Evolutionary conservation across 2,329 filamentous ascomycete genomes (phyloP), one percentile per base, ranked within the genome.

Genomic region (Teratosphaeria viscida): DNA sequence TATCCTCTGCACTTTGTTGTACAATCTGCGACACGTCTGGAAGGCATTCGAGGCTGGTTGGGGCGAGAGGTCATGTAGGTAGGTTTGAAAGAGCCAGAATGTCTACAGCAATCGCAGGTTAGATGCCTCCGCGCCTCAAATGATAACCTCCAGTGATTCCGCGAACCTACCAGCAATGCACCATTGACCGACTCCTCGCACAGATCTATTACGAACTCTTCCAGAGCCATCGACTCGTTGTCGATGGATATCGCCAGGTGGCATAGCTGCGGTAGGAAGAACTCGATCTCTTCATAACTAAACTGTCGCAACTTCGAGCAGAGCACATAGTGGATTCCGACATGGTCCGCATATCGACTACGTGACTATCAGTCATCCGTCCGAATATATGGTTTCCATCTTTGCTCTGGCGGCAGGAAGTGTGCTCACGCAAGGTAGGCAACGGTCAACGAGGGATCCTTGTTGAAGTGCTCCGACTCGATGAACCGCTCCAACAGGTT

Each of bases 381-480:
- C 12, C 53, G 27, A n/a, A 14, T 10, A 54, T 32, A 32, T 32
- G 26, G 12, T 8, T 16, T 8, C 16, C 27, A 7, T 32, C 53
- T 57, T 29, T 43, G 19, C 37, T 29, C n/a, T 37, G 32, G 43
- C 54, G 27, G 29, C 19, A 34, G 19, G 12, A 23, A 19, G 37
- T 37, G 34, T 64, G 80, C 86, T 83, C 80, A 92, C 89, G 89
- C 89, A 71, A 94, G 85, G 77, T 94, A 94, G 66, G 89, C 90
- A 73, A 94, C 89, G 63, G 89, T 88, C 75, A 94, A 85, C 75
- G 91, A 92, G 64, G 90, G 89, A 77, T 92, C 87, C 78, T 89
- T 87, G 80, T 92, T 92, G 82, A 94, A 94, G 80, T 94, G 88
- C 81, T 94, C 89, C 79, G 88, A 91, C 82, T 92, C 89, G 80